Base-by-base conservation (phyloP, 2,329 filamentous ascomycete species). In the Claviceps africana region DNA sequence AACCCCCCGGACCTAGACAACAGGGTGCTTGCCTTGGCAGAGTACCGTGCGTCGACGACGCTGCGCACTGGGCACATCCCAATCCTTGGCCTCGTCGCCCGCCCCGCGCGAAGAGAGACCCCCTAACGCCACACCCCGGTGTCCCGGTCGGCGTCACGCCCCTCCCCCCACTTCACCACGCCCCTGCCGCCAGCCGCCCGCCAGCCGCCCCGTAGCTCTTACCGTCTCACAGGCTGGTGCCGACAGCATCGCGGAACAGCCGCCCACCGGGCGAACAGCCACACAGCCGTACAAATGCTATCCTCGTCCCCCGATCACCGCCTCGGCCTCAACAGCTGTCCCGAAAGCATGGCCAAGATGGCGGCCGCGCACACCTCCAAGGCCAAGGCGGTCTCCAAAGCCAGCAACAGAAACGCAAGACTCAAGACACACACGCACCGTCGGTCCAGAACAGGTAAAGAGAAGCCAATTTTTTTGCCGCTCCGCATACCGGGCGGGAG, bases 371-470 rank as follows among this genome's bases (percentile, higher is more conserved):
- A 78, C 67, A 68, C 75, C 56, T 64, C 72, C 60, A 83, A 83
- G 71, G 65, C 75, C 64, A 82, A 82, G 70, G 59, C 73, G 65
- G 71, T 74, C 64, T 68, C 74, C 51, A 81, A 81, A 68, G 66
- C 72, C 57, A 69, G 60, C 65, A 73, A 72, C 69, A 72, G 72
- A 60, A 72, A 74, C 62, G 67, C 79, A 57, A 88, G 86, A 71
- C 73, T 79, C 64, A 85, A 86, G 70, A 72, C 82, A 63, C 91
- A 95, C 75, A 89, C 93, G 83, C 91, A 96, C 70, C 83, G 89
- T 68, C 82, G 91, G 64, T 96, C 91, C 70, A 83, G 91, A 72
- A 94, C 89, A 81, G 90, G 90, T 95, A 51, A 30, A 11, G 28
- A 47, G 7, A 7, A 28, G 21, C n/a, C n/a, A n/a, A n/a, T n/a